Conservation (phyloP, 345 rosid genomes). For the Eutrema yunnanense region DNA sequence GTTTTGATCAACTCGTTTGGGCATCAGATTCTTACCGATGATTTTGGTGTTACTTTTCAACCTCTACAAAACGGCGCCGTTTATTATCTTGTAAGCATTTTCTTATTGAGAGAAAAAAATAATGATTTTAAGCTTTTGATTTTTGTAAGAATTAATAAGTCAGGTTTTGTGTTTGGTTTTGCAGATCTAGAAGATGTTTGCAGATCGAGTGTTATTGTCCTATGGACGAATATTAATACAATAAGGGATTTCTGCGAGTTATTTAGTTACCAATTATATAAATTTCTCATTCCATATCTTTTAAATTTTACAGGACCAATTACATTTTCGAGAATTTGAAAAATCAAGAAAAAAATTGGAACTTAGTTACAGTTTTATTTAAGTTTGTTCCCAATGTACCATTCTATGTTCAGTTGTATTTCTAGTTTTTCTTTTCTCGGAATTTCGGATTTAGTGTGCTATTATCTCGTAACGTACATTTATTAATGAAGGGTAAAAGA, state of each 20-base stretch:
- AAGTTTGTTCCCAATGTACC: background rate
- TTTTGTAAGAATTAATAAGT: background rate
- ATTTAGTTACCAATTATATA: background rate
- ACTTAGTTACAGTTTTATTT: background rate
- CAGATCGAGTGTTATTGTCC: background rate
- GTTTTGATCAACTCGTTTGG: conserved; percentile 70
- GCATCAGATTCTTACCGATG: conserved; percentile 64
- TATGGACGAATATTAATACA: background rate
- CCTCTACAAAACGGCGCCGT: conserved; percentile 73
- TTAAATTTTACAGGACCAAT: background rate
- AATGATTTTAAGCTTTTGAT: background rate
- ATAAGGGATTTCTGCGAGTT: background rate
- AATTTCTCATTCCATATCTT: background rate
- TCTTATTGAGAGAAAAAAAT: no score
- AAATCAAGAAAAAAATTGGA: background rate
- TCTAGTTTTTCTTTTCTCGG: background rate
- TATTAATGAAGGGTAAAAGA: no score
- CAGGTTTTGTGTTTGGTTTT: background rate
- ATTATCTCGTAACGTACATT: background rate
- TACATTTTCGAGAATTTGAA: background rate
- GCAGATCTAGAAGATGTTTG: conserved; percentile 21
- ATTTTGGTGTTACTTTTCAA: conserved; percentile 74
- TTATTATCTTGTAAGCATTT: conserved; percentile 53
- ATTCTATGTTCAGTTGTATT: background rate
- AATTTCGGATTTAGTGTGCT: background rate